phyloP scores from a whole-genome alignment of 768 basidiomycete genomes.

The Lepiota venenata region DNA sequence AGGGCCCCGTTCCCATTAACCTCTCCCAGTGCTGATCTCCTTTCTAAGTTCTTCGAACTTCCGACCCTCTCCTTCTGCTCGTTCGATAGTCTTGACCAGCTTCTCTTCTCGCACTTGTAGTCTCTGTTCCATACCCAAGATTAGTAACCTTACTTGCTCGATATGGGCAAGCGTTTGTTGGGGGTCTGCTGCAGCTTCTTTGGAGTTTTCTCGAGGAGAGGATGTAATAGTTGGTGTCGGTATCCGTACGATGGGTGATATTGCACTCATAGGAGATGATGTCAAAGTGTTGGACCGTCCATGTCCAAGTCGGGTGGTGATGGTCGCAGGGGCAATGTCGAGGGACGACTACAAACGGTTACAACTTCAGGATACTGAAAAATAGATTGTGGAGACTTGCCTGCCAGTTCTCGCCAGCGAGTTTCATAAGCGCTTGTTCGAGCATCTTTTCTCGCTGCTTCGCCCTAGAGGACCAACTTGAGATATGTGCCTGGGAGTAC shows the following conservation, averaged over 20 bases:
- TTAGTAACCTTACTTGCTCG: constrained; percentile 63
- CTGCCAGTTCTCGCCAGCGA: constrained; percentile 85
- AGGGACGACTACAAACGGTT: constrained; percentile 23
- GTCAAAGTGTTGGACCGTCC: constrained; percentile 27
- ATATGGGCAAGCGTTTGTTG: constrained; percentile 55
- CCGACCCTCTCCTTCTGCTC: constrained; percentile 56
- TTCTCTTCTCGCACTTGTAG: constrained; percentile 61
- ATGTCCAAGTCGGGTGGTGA: constrained; percentile 20
- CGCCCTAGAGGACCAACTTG: constrained; percentile 31
- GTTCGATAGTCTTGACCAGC: constrained; percentile 53
- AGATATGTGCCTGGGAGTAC: background rate
- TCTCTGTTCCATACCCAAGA: constrained; percentile 76
- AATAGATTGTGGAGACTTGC: constrained; percentile 30
- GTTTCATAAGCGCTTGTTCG: constrained; percentile 64
- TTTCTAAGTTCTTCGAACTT: constrained; percentile 49
- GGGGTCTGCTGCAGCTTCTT: constrained; percentile 18
- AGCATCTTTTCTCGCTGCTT: constrained; percentile 74
- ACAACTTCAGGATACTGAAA: background rate
- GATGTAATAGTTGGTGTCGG: constrained; percentile 2
- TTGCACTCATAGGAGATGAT: constrained; percentile 14
- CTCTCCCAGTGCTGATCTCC: constrained; percentile 21
- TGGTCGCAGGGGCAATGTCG: constrained; percentile 26
- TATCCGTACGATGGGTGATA: background rate
- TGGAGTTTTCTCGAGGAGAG: constrained; percentile 1
- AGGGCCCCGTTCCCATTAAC: background rate